These are phyloP conservation scores for Sutorius australiensis DNA, from an alignment of 768 basidiomycete species.

Conservation along the genomic window DNA sequence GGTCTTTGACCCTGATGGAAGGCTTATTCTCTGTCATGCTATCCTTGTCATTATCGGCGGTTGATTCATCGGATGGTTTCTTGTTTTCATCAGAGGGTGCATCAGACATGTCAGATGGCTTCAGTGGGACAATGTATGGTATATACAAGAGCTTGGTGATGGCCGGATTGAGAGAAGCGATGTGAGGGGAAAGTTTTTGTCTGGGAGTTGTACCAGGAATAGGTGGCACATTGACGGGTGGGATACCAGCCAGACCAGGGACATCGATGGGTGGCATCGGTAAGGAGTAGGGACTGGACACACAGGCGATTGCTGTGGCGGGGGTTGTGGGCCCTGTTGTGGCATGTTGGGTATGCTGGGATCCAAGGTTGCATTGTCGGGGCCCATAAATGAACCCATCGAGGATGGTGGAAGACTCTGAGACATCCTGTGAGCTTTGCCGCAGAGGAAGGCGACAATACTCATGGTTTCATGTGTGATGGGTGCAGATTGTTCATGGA, in stretches of 20 bases:
- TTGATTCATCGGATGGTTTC: conserved; percentile 12
- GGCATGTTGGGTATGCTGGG: conserved; percentile 10
- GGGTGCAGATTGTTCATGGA: conserved; percentile 24
- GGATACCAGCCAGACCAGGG: conserved; percentile 6
- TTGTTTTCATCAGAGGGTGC: conserved; percentile 21
- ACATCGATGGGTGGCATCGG: conserved; percentile 20
- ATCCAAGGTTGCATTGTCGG: conserved; percentile 15
- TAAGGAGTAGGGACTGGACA: conserved; percentile 17
- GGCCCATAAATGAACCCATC: conserved; percentile 19
- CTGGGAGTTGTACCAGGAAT: conserved; percentile 27
- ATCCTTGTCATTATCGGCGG: conserved; percentile 21
- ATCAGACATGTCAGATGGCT: conserved; percentile 19
- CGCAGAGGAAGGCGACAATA: background rate
- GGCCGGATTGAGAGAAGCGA: conserved; percentile 30
- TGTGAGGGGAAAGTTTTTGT: conserved; percentile 33
- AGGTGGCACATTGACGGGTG: conserved; percentile 18
- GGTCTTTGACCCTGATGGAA: conserved; percentile 21
- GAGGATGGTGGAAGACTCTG: conserved; percentile 27
- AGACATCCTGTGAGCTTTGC: background rate
- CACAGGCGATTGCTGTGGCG: conserved; percentile 26
- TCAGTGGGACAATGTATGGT: conserved; percentile 19
- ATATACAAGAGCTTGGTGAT: conserved; percentile 31
- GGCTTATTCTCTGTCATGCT: conserved; percentile 11
- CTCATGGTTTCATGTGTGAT: conserved; percentile 27
- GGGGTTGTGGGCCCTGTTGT: conserved; percentile 26